Conservation (phyloP, 2,329 filamentous ascomycete genomes). For the Cladosporium halotolerans region DNA sequence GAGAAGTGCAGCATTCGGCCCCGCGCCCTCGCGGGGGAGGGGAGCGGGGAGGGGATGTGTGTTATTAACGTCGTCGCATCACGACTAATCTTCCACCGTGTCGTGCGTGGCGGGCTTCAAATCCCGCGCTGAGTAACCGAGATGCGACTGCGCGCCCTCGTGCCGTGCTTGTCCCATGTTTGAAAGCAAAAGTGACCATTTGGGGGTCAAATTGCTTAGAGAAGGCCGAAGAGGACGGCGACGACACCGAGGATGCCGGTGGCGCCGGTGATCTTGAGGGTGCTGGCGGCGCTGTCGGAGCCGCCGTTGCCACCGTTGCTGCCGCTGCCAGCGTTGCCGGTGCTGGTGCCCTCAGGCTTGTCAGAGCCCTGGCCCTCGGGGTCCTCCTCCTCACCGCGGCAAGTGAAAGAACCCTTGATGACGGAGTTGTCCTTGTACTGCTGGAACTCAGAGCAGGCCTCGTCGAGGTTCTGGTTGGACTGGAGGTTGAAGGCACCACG, state of each 20-base stretch:
- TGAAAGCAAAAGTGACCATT: too few relatives aligned
- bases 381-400: conserved; percentile 34
- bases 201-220: conserved; percentile 30
- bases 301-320: conserved; percentile 19
- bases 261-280: conserved; percentile 37
- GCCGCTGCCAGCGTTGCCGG: conserved; percentile 17
- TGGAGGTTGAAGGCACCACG: conserved; percentile 47
- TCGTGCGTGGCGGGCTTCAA: too few relatives aligned
- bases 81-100: too few relatives aligned
- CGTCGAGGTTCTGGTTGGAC: conserved; percentile 37
- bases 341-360: conserved; percentile 19
- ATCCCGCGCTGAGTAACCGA: conserved; percentile 4
- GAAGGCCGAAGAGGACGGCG: conserved; percentile 41
- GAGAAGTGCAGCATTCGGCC: too few relatives aligned
- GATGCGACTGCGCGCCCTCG: not conserved
- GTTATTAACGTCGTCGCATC: too few relatives aligned
- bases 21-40: too few relatives aligned
- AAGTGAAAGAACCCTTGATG: conserved; percentile 40
- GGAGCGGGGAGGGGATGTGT: too few relatives aligned
- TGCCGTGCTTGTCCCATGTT: not conserved
- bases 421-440: conserved; percentile 33
- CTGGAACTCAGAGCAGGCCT: conserved; percentile 38
- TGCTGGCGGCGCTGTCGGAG: conserved; percentile 34
- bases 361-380: conserved; percentile 30
- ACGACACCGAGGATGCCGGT: conserved; percentile 42